phyloP scores from a whole-genome alignment of 805 yeast genomes.

The Hanseniaspora osmophila region DNA sequence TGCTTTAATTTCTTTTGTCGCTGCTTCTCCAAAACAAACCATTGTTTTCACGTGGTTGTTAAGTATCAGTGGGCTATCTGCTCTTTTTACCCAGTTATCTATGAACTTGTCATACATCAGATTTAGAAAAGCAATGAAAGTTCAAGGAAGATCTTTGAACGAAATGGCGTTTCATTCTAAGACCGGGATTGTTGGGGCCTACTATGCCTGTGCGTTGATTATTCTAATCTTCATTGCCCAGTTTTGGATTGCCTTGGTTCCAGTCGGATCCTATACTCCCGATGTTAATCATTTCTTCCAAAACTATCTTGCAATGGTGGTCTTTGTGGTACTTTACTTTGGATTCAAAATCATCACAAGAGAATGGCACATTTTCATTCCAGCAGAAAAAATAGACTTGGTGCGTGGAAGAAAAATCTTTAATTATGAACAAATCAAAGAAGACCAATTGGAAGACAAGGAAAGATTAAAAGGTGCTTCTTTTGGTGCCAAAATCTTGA shows the following conservation, averaged over 20 bases:
- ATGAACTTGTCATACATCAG: slow-evolving; percentile 44
- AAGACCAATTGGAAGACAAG: slow-evolving; percentile 21
- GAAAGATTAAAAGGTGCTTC: slow-evolving; percentile 19
- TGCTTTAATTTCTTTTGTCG: slow-evolving; percentile 53
- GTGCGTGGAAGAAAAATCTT: slow-evolving; percentile 19
- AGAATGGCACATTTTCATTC: slow-evolving; percentile 27
- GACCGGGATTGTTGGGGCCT: slow-evolving; percentile 40
- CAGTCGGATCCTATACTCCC: slow-evolving; percentile 36
- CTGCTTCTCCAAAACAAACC: slow-evolving; percentile 43
- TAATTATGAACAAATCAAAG: slow-evolving; percentile 21
- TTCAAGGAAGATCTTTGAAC: slow-evolving; percentile 34
- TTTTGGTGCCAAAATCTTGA: slow-evolving; percentile 14
- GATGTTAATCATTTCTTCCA: slow-evolving; percentile 32
- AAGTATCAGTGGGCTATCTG: slow-evolving; percentile 47
- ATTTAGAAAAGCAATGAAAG: slow-evolving; percentile 43
- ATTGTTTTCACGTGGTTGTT: slow-evolving; percentile 51
- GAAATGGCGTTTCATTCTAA: slow-evolving; percentile 43
- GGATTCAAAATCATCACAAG: slow-evolving; percentile 34
- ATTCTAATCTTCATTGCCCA: slow-evolving; percentile 40
- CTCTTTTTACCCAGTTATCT: slow-evolving; percentile 47
- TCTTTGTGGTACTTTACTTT: slow-evolving; percentile 28
- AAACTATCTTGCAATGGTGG: slow-evolving; percentile 33
- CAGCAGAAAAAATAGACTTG: slow-evolving; percentile 20
- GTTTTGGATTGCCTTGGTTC: slow-evolving; percentile 64
- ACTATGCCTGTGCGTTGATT: slow-evolving; percentile 35